Conservation (phyloP, 148 eudicot genomes). For the Camellia granthamiana region DNA sequence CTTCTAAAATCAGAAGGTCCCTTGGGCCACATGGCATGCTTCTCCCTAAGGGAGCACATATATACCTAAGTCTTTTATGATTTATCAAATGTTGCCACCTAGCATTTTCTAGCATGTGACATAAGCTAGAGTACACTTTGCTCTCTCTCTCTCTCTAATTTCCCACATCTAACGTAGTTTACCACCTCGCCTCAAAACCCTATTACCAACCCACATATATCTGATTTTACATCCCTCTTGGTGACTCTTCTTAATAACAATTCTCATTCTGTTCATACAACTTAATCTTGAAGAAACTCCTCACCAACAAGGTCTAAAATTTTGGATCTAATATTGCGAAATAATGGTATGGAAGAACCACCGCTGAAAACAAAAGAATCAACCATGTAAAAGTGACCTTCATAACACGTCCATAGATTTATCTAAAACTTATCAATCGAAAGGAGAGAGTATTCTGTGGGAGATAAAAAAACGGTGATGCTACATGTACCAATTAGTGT, state of each 20-base stretch:
- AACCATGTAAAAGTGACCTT: background rate
- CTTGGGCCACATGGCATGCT: background rate
- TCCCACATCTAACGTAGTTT: background rate
- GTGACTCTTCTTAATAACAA: no score
- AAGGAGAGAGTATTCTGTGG: background rate
- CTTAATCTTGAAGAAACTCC: constrained; percentile 1
- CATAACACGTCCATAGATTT: background rate
- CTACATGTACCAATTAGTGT: no score
- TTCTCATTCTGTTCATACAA: background rate
- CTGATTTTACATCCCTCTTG: no score
- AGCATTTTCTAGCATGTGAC: background rate
- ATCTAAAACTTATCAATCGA: background rate
- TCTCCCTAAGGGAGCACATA: background rate
- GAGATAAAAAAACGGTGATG: background rate
- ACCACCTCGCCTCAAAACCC: background rate
- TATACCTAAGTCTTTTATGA: background rate
- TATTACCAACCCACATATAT: no score
- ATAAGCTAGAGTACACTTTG: background rate
- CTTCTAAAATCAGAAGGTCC: background rate
- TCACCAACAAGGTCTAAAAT: background rate
- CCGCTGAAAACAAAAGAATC: background rate
- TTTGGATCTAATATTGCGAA: background rate
- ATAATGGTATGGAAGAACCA: background rate
- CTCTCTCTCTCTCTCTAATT: background rate
- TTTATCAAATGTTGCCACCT: background rate